phyloP scores from a whole-genome alignment of 306 rosid species.

The Urtica urens region DNA sequence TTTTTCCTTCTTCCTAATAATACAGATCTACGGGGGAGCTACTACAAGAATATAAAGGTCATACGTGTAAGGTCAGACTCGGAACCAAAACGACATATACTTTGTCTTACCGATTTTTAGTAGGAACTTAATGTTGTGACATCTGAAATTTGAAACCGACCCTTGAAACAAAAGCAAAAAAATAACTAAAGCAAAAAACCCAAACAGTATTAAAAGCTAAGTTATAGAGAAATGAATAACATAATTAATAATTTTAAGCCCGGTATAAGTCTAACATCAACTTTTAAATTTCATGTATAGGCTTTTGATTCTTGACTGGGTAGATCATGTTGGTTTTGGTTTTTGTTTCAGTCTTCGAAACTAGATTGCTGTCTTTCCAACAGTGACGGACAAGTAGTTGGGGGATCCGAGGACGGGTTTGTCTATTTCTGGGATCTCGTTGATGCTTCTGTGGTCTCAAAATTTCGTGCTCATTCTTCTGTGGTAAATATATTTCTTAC shows the following conservation, averaged over 20 bases:
- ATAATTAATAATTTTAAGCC: too few relatives aligned
- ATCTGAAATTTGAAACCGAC: too few relatives aligned
- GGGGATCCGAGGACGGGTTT: constrained; percentile 91
- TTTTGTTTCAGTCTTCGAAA: constrained; percentile 58
- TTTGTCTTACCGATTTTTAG: constrained; percentile 9
- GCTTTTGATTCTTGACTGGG: neutral
- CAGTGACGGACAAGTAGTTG: constrained; percentile 71
- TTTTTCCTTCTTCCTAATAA: constrained; percentile 14
- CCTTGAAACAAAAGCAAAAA: too few relatives aligned
- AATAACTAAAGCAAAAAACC: too few relatives aligned
- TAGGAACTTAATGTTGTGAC: too few relatives aligned
- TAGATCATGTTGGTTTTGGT: neutral
- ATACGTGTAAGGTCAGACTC: constrained; percentile 77
- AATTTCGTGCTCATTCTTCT: constrained; percentile 73
- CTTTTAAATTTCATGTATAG: constrained; percentile 3
- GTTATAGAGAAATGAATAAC: too few relatives aligned
- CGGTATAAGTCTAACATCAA: neutral
- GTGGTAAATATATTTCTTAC: constrained; percentile 38
- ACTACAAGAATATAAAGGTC: constrained; percentile 83
- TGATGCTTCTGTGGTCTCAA: constrained; percentile 70
- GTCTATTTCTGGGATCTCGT: constrained; percentile 91
- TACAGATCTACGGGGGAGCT: constrained; percentile 70
- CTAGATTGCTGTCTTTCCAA: constrained; percentile 93
- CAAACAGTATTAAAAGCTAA: too few relatives aligned
- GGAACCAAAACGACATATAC: constrained; percentile 11